Percentiles rank a stretch among this genome's conserved stretches.
phyloP scores from a whole-genome alignment of 2,329 filamentous ascomycete genomes.

The Aureobasidium vineae region DNA sequence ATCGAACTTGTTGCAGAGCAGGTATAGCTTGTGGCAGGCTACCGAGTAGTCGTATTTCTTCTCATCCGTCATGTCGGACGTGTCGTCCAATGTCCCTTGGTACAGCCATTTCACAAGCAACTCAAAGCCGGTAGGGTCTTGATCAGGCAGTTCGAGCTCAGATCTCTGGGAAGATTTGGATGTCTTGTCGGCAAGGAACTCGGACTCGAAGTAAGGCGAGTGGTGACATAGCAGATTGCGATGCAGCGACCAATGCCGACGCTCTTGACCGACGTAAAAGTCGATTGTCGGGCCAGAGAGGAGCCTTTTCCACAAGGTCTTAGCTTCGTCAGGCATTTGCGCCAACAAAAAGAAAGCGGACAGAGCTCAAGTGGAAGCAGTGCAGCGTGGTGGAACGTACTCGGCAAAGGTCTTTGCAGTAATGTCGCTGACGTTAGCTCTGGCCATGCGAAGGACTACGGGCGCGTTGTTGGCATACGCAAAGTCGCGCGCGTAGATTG shows the following conservation, averaged over 20 bases:
- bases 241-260: constrained; percentile 53
- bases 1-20: constrained; percentile 53
- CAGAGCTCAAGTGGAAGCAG: constrained; percentile 30
- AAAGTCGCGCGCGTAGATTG: constrained; percentile 43
- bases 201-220: constrained; percentile 48
- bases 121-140: constrained; percentile 54
- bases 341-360: constrained; percentile 29
- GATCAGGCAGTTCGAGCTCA: constrained; percentile 48
- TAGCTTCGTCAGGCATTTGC: constrained; percentile 39
- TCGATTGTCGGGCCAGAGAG: constrained; percentile 54
- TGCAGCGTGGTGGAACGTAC: constrained; percentile 48
- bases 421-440: constrained; percentile 47
- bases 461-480: constrained; percentile 45
- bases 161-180: constrained; percentile 40
- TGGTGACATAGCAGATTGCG: constrained; percentile 55
- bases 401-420: constrained; percentile 53
- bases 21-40: constrained; percentile 54
- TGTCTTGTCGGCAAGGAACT: constrained; percentile 39
- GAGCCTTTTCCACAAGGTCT: constrained; percentile 50
- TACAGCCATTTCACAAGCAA: constrained; percentile 58
- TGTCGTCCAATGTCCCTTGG: constrained; percentile 53
- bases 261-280: constrained; percentile 50
- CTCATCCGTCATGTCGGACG: constrained; percentile 47
- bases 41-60: constrained; percentile 56
- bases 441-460: constrained; percentile 46